Percentiles rank a stretch among this genome's conserved stretches.
Evolutionary conservation across 108 stramenopile species (phyloP).

Genomic region (Pseudonitzschia multistriata): DNA sequence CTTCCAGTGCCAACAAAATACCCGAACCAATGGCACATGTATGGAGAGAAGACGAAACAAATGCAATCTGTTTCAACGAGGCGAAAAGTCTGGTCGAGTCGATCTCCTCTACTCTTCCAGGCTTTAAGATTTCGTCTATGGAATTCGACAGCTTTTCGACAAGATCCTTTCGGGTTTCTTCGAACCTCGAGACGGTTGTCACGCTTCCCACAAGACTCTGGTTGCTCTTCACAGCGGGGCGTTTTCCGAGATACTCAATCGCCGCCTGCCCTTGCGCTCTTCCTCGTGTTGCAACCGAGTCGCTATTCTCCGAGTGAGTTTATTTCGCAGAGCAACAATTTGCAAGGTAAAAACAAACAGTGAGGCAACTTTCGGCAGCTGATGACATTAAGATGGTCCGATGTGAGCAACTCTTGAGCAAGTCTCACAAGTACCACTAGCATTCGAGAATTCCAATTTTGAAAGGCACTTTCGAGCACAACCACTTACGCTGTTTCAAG

Average conservation of each 20-base stretch:
- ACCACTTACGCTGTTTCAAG: slow-evolving; percentile 40
- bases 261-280: slow-evolving; percentile 72
- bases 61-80: slow-evolving; percentile 28
- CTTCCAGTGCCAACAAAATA: slow-evolving; percentile 12
- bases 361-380: not conserved
- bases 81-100: slow-evolving; percentile 23
- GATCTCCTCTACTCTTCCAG: slow-evolving; percentile 25
- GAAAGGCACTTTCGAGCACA: not conserved
- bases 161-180: slow-evolving; percentile 55
- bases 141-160: slow-evolving; percentile 42
- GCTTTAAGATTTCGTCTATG: slow-evolving; percentile 23
- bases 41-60: slow-evolving; percentile 35
- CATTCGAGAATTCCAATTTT: not conserved
- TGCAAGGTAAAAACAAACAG: not conserved
- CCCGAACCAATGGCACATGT: slow-evolving; percentile 28
- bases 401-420: too few species aligned
- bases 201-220: slow-evolving; percentile 63
- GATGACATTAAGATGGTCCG: too few species aligned
- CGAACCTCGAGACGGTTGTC: slow-evolving; percentile 53
- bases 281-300: slow-evolving; percentile 55
- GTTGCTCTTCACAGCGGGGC: slow-evolving; percentile 47
- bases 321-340: not conserved
- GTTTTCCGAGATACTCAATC: slow-evolving; percentile 73
- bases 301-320: slow-evolving; percentile 13
- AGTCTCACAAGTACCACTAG: too few species aligned